Base-by-base conservation (phyloP, 2,329 filamentous ascomycete species). In the Alternaria tenuissima region DNA sequence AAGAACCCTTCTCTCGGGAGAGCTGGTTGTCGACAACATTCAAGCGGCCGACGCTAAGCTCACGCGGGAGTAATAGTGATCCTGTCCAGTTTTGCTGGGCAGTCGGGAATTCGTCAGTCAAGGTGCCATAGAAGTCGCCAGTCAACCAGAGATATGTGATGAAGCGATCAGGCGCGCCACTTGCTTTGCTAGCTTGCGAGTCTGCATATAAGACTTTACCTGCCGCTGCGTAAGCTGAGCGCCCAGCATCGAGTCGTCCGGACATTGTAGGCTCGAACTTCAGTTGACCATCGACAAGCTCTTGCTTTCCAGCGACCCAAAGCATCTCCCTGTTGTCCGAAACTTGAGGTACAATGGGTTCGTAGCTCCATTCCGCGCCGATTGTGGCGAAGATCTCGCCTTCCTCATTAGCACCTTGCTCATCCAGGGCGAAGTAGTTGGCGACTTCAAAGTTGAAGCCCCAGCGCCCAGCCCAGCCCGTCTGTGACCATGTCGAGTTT, bases 391-490 rank as follows among this genome's bases (percentile, higher is more conserved):
- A 80, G 2, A 79, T 68, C 16, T 81, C 76, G 14, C 80, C 81
- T 3, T 77, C 68, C 5, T 73, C 59, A 51, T 77, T 80, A 52
- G 80, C 81, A 11, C 81, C 81, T 5, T 76, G 57, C 20, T 76
- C 69, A 16, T 81, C 76, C 3, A 84, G 65, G 14, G 74, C 68
- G 64, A 83, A 82, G 16, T 81, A 61, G 41, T 83, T 83, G 20
- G 62, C 72, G 11, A 82, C 79, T 64, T 84, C 82, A 42, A 82
- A 83, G 61, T 84, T 84, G 72, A 76, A 83, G 0, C 67, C 67
- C 68, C 68, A 72, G n/a, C 69, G 64, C 44, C 66, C 68, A 11
- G 66, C 65, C 66, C 69, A 72, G 1, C 59, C 62, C 20, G 44
- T 54, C 41, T 69, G 65, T 3, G 64, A 67, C 67, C 68, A 72